These are phyloP conservation scores for Penicillium silybi DNA, from an alignment of 495 filamentous ascomycete genomes.

Conservation along the genomic window DNA sequence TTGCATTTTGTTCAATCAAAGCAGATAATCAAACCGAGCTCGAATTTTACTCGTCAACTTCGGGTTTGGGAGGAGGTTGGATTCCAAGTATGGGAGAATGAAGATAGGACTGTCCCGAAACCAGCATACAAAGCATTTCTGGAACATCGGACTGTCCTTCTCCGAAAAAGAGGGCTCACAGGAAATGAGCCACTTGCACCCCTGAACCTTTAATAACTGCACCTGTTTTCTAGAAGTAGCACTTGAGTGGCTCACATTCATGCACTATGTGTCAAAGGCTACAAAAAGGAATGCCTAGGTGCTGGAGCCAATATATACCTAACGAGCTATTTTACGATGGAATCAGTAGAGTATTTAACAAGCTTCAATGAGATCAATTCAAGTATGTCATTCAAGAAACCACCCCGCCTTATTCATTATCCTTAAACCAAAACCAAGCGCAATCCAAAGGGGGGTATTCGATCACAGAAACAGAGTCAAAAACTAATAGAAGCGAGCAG, in stretches of 20 bases:
- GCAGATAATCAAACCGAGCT: slow-evolving; percentile 20
- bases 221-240: too few relatives aligned
- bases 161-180: slow-evolving; percentile 5
- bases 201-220: slow-evolving; percentile 6
- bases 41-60: slow-evolving; percentile 28
- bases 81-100: slow-evolving; percentile 34
- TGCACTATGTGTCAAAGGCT: too few relatives aligned
- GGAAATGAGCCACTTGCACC: slow-evolving; percentile 7
- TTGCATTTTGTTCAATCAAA: slow-evolving; percentile 20
- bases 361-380: background rate
- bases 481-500: background rate
- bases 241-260: too few relatives aligned
- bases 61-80: slow-evolving; percentile 27
- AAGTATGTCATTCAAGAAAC: background rate
- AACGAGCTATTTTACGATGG: too few relatives aligned
- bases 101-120: slow-evolving; percentile 26
- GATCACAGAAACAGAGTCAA: background rate
- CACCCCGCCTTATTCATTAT: background rate
- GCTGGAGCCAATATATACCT: too few relatives aligned
- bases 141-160: slow-evolving; percentile 10
- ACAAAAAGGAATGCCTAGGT: too few relatives aligned
- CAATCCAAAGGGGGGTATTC: slow-evolving; percentile 13
- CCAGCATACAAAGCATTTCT: slow-evolving; percentile 25
- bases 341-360: too few relatives aligned
- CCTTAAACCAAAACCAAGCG: slow-evolving; percentile 1